Conservation (phyloP, 2,329 filamentous ascomycete genomes). For the Balansia obtecta region DNA sequence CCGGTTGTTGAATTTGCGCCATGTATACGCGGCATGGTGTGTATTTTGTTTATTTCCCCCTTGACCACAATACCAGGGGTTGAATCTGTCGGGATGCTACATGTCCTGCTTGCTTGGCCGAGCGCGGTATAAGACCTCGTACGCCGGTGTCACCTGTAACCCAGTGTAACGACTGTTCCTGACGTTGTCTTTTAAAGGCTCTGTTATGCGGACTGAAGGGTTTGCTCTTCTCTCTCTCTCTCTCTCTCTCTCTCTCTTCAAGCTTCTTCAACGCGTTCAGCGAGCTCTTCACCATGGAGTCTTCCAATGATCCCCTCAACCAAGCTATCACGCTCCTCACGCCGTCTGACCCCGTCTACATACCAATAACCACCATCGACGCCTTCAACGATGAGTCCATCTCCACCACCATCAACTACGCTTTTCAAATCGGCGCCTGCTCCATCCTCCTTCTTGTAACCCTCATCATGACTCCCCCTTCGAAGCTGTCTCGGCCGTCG, state of each 20-base stretch:
- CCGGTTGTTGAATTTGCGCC: background rate
- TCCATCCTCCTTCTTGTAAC: conserved; percentile 53
- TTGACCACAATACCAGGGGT: too few relatives aligned
- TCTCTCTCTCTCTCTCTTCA: too few relatives aligned
- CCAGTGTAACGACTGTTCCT: too few relatives aligned
- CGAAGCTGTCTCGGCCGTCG: conserved; percentile 51
- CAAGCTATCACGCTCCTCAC: conserved; percentile 25
- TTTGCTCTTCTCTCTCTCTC: background rate
- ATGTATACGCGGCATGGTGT: background rate
- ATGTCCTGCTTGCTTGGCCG: too few relatives aligned
- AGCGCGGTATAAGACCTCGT: too few relatives aligned
- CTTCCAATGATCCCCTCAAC: conserved; percentile 20
- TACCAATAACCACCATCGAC: conserved; percentile 23
- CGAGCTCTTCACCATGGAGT: background rate
- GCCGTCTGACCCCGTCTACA: conserved; percentile 15
- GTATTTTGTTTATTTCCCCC: background rate
- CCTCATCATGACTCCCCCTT: conserved; percentile 50
- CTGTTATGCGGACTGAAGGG: too few relatives aligned
- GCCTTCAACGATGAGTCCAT: conserved; percentile 18
- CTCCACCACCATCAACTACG: conserved; percentile 48
- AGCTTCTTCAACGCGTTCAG: background rate
- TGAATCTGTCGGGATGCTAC: too few relatives aligned
- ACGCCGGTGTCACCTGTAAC: too few relatives aligned
- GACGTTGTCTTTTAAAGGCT: too few relatives aligned
- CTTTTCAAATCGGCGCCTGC: conserved; percentile 56